These are phyloP conservation scores for Escovopsis sp. DNA, from an alignment of 2,329 filamentous ascomycete species.

Conservation along the genomic window DNA sequence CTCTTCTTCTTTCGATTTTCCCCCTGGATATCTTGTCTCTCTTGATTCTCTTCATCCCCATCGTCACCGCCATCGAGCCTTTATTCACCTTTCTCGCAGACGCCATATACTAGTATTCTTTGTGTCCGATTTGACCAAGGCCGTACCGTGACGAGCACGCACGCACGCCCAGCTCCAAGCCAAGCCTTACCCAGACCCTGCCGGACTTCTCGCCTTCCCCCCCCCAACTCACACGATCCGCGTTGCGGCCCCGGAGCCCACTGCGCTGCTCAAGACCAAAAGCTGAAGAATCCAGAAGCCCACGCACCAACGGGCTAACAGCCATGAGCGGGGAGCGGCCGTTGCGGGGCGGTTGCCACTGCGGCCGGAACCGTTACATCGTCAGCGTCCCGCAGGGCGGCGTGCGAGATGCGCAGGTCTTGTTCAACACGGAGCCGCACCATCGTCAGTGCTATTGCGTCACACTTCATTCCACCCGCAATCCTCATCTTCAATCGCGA, in stretches of 20 bases:
- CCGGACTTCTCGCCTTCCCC: too few species aligned
- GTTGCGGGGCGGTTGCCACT: constrained; percentile 67
- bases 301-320: neutral
- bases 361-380: constrained; percentile 71
- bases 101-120: neutral
- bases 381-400: constrained; percentile 51
- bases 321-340: constrained; percentile 35
- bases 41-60: neutral
- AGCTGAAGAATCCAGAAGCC: too few species aligned
- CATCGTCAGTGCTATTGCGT: constrained; percentile 47
- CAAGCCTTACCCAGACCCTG: too few species aligned
- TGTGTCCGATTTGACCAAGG: neutral
- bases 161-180: too few species aligned
- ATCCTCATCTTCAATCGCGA: too few species aligned
- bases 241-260: neutral
- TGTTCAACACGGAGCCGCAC: constrained; percentile 56
- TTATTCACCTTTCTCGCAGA: neutral
- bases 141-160: too few species aligned
- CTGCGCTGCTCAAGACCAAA: too few species aligned
- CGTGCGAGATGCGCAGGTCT: constrained; percentile 45
- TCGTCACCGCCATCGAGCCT: neutral
- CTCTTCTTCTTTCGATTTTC: neutral
- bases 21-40: neutral
- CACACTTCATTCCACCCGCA: too few species aligned
- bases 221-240: neutral